phyloP scores from a whole-genome alignment of 2,329 filamentous ascomycete genomes.

The Phoma sp. region DNA sequence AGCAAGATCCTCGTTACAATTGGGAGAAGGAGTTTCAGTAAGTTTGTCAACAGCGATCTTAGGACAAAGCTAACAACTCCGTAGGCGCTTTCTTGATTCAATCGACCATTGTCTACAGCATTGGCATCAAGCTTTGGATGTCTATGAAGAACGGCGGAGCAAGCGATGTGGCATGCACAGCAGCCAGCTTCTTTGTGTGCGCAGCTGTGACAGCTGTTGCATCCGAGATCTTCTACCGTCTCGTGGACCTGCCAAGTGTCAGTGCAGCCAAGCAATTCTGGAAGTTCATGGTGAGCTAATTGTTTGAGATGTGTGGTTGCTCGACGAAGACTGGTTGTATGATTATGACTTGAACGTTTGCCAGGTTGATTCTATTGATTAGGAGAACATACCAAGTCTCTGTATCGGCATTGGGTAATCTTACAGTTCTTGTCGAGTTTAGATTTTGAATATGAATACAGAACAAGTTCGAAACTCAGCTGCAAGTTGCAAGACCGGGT shows the following conservation, averaged over 20 bases:
- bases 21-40: constrained; percentile 54
- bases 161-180: constrained; percentile 18
- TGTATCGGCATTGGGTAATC: too few species aligned
- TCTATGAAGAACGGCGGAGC: constrained; percentile 25
- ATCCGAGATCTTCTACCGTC: constrained; percentile 40
- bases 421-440: too few species aligned
- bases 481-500: too few species aligned
- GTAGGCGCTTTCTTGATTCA: constrained; percentile 53
- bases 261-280: constrained; percentile 28
- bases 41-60: constrained; percentile 21
- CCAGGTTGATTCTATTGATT: too few species aligned
- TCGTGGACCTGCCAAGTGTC: constrained; percentile 43
- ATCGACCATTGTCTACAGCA: constrained; percentile 50
- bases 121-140: constrained; percentile 55
- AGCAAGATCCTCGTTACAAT: constrained; percentile 46
- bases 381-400: too few species aligned
- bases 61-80: constrained; percentile 14
- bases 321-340: too few species aligned
- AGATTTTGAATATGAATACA: too few species aligned
- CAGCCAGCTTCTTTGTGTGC: constrained; percentile 35
- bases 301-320: too few species aligned
- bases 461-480: too few species aligned
- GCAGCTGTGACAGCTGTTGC: constrained; percentile 23
- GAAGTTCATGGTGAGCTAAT: constrained; percentile 32
- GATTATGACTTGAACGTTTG: too few species aligned